phyloP scores from a whole-genome alignment of 2,329 filamentous ascomycete genomes.

The Fusarium devonianum region DNA sequence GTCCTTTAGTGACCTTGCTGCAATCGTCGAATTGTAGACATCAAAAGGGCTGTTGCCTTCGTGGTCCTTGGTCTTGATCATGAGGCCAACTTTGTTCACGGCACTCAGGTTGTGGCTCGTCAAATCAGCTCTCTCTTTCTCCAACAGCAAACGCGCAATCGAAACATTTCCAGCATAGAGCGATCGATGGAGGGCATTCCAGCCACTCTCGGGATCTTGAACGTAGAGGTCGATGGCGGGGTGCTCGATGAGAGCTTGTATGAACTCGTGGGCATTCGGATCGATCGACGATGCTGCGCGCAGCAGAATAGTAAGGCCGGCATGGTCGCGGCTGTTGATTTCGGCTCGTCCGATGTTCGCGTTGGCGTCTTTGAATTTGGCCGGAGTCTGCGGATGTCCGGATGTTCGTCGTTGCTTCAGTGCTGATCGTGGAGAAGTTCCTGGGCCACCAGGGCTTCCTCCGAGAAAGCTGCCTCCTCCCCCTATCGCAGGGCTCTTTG shows the following conservation, averaged over 20 bases:
- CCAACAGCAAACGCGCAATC: conserved; percentile 82
- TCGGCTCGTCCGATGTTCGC: conserved; percentile 64
- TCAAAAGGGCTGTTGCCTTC: conserved; percentile 96
- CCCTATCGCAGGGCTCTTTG: conserved; percentile 61
- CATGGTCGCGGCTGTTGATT: conserved; percentile 83
- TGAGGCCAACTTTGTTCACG: conserved; percentile 69
- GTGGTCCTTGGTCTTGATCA: conserved; percentile 95
- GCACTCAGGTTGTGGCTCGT: conserved; percentile 66
- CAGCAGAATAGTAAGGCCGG: conserved; percentile 83
- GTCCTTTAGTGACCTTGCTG: conserved; percentile 71
- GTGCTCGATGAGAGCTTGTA: conserved; percentile 79
- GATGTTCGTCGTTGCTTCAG: conserved; percentile 61
- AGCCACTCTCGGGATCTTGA: conserved; percentile 91
- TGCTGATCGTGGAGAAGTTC: conserved; percentile 58
- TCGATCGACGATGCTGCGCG: conserved; percentile 81
- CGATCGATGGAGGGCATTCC: conserved; percentile 92
- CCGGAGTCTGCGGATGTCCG: conserved; percentile 54
- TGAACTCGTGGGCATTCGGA: conserved; percentile 74
- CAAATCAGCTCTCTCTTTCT: conserved; percentile 74
- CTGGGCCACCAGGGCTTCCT: conserved; percentile 52
- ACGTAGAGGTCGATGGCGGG: conserved; percentile 84
- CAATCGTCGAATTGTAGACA: conserved; percentile 87
- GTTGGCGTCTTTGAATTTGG: conserved; percentile 55
- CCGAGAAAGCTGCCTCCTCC: conserved; percentile 43
- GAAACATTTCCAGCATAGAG: conserved; percentile 90